A percentile compares a stretch with the other conserved stretches of the same genome.
These are phyloP conservation scores for Pelargonium fulgidum DNA, from an alignment of 441 rosid genomes.

Conservation along the genomic window DNA sequence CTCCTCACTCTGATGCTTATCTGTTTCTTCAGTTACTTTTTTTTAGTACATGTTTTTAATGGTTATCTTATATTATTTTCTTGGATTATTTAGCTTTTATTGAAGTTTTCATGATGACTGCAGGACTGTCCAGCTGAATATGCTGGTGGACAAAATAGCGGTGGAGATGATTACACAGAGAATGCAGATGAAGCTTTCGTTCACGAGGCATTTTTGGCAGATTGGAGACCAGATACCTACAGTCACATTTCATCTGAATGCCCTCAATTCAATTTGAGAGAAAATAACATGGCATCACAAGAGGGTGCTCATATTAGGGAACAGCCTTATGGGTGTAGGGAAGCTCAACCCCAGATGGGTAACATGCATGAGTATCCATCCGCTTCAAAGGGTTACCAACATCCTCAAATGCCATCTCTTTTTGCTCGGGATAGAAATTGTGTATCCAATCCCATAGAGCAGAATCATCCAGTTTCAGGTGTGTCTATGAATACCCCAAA, in stretches of 20 bases:
- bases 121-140: constrained; percentile 51
- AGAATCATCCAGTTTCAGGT: constrained; percentile 27
- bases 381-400: constrained; percentile 23
- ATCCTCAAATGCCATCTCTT: constrained; percentile 23
- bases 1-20: not conserved
- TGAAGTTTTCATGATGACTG: constrained; percentile 14
- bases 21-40: not conserved
- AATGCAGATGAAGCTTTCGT: constrained; percentile 60
- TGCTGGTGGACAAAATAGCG: constrained; percentile 41
- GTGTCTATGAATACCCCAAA: constrained; percentile 28
- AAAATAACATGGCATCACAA: constrained; percentile 24
- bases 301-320: constrained; percentile 30
- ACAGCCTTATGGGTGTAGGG: constrained; percentile 29
- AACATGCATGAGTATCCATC: constrained; percentile 32
- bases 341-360: constrained; percentile 31
- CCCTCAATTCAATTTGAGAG: constrained; percentile 30
- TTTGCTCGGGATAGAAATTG: constrained; percentile 22
- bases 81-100: constrained; percentile 2
- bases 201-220: constrained; percentile 84
- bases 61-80: not conserved
- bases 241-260: constrained; percentile 26
- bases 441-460: constrained; percentile 24
- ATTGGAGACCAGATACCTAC: constrained; percentile 64
- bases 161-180: constrained; percentile 55
- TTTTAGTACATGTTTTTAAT: constrained; percentile 12